Evolutionary conservation across 1,139 yeast genomes (phyloP).

Genomic region (Kluyveromyces marxianus): DNA sequence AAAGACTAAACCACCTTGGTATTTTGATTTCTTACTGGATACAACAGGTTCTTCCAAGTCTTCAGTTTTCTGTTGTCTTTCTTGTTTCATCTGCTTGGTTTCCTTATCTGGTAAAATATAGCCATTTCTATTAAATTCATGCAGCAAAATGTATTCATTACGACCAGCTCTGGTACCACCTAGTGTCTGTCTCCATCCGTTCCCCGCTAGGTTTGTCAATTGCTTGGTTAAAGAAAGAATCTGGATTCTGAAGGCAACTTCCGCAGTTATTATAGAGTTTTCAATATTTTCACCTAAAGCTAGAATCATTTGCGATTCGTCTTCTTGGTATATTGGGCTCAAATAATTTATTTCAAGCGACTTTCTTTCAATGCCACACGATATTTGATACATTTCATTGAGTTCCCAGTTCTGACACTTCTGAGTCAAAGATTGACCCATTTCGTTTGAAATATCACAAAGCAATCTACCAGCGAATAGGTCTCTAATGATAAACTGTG

Average conservation of each 20-base stretch:
- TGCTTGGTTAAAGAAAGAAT: conserved; percentile 85
- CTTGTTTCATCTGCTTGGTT: conserved; percentile 39
- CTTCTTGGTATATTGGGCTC: conserved; percentile 58
- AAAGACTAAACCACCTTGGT: conserved; percentile 93
- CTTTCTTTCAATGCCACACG: conserved; percentile 53
- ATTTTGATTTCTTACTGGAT: conserved; percentile 69
- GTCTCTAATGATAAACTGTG: conserved; percentile 49
- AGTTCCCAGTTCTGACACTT: conserved; percentile 97
- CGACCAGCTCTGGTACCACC: conserved; percentile 96
- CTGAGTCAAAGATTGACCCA: conserved; percentile 87
- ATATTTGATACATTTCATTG: conserved; percentile 79
- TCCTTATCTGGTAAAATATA: conserved; percentile 89
- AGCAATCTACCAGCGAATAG: conserved; percentile 79
- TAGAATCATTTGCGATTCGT: conserved; percentile 57
- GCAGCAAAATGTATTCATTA: conserved; percentile 86
- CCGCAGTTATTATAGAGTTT: conserved; percentile 67
- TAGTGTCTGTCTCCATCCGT: conserved; percentile 93
- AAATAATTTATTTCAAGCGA: conserved; percentile 70
- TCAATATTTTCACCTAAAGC: conserved; percentile 63
- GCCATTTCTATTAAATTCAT: conserved; percentile 77
- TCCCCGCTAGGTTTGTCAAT: conserved; percentile 90
- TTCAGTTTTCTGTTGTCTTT: conserved; percentile 34
- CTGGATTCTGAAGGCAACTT: conserved; percentile 74
- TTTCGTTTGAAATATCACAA: conserved; percentile 89
- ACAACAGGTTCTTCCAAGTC: conserved; percentile 38